These are phyloP conservation scores for Annulohypoxylon bovei DNA, from an alignment of 495 filamentous ascomycete genomes.

Conservation along the genomic window DNA sequence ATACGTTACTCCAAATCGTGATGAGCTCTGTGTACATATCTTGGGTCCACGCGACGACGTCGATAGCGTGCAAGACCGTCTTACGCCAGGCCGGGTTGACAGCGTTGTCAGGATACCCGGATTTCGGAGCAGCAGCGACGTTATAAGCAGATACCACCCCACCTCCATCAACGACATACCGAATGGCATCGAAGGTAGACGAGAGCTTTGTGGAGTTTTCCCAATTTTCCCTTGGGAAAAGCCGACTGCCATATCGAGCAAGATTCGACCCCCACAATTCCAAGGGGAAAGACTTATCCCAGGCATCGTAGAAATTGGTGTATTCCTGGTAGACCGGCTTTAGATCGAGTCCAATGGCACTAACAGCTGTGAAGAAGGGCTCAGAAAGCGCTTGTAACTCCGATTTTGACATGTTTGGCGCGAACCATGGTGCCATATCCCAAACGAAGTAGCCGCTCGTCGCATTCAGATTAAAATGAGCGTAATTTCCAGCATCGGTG, in stretches of 20 bases:
- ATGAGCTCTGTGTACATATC: conserved; percentile 52
- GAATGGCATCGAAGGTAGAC: conserved; percentile 57
- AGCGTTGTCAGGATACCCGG: conserved; percentile 51
- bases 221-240: conserved; percentile 64
- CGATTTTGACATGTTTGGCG: conserved; percentile 59
- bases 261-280: conserved; percentile 55
- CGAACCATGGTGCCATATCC: conserved; percentile 61
- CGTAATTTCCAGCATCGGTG: conserved; percentile 63
- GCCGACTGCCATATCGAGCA: conserved; percentile 56
- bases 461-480: conserved; percentile 58
- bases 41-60: conserved; percentile 52
- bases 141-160: conserved; percentile 60
- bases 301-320: conserved; percentile 59
- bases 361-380: conserved; percentile 57
- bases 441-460: conserved; percentile 51
- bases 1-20: conserved; percentile 52
- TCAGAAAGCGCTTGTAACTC: conserved; percentile 56
- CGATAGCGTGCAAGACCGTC: conserved; percentile 57
- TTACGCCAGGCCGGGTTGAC: conserved; percentile 63
- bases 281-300: conserved; percentile 57
- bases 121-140: conserved; percentile 54
- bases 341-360: conserved; percentile 47
- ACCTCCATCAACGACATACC: conserved; percentile 55
- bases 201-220: conserved; percentile 48
- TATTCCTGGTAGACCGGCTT: conserved; percentile 62